A percentile compares a stretch with the other conserved stretches of the same genome.
These are phyloP conservation scores for Senna siamea DNA, from an alignment of 306 rosid genomes.

Conservation along the genomic window DNA sequence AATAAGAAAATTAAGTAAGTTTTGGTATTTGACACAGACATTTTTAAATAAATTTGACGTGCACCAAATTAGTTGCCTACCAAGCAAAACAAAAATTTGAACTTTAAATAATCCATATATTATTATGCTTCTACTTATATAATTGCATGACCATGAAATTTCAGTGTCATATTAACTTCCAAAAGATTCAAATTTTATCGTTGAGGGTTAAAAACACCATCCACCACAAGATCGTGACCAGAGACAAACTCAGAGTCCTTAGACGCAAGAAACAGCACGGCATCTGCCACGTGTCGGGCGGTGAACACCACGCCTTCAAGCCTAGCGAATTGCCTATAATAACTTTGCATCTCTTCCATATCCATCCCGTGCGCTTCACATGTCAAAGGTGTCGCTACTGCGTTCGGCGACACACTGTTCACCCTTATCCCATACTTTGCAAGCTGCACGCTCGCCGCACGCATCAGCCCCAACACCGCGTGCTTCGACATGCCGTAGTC, in stretches of 20 bases:
- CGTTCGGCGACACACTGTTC: slow-evolving; percentile 58
- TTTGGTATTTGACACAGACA: no score
- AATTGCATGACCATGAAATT: background rate
- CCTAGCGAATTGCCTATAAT: background rate
- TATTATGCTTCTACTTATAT: background rate
- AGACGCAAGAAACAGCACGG: slow-evolving; percentile 49
- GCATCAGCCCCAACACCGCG: slow-evolving; percentile 53
- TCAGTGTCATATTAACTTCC: no score
- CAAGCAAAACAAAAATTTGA: no score
- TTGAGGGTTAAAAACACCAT: slow-evolving; percentile 16
- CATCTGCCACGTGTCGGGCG: slow-evolving; percentile 45
- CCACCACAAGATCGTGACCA: slow-evolving; percentile 46
- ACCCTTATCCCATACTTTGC: slow-evolving; percentile 55
- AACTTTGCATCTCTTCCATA: slow-evolving; percentile 3
- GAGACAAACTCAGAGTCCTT: slow-evolving; percentile 47
- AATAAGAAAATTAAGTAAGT: no score
- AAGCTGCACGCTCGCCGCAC: slow-evolving; percentile 54
- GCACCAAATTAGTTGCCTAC: no score
- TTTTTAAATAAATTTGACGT: no score
- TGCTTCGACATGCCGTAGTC: slow-evolving; percentile 64
- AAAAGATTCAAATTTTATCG: background rate
- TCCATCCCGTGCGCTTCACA: background rate
- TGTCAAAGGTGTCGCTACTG: slow-evolving; percentile 47
- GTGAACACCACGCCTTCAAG: slow-evolving; percentile 48
- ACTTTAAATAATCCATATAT: background rate